Percentiles rank a stretch among this genome's conserved stretches.
Evolutionary conservation across 139 green algal species (phyloP).

Genomic region (Closterium sp.): DNA sequence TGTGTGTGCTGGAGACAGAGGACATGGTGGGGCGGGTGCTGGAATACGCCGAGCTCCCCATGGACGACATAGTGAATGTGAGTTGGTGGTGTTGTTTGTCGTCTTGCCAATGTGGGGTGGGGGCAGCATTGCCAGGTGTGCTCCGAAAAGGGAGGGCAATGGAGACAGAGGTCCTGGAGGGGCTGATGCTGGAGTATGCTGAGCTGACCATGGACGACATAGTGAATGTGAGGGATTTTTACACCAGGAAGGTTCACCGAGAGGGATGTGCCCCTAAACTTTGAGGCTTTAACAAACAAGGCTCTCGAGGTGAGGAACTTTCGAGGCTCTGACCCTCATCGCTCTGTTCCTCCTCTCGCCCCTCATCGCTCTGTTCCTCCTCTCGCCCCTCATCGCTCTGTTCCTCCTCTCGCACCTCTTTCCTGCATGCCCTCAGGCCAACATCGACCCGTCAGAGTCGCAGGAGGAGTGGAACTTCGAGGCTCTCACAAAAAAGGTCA

Average conservation of each 20-base stretch:
- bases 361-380: too few species aligned
- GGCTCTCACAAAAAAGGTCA: conserved; percentile 82
- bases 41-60: conserved; percentile 90
- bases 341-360: conserved; percentile 81
- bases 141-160: conserved; percentile 72
- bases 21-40: conserved; percentile 74
- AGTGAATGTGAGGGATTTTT: conserved; percentile 70
- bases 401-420: background rate
- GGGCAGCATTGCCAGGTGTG: too few species aligned
- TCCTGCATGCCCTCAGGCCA: conserved; percentile 65
- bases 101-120: too few species aligned
- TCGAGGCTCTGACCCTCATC: conserved; percentile 94
- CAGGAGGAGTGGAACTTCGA: conserved; percentile 81
- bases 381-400: too few species aligned
- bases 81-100: background rate
- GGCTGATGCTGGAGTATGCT: conserved; percentile 86
- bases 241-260: background rate
- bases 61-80: conserved; percentile 89
- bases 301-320: conserved; percentile 92
- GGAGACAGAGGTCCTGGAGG: conserved; percentile 62
- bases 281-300: conserved; percentile 89
- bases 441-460: conserved; percentile 69
- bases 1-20: too few species aligned
- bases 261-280: conserved; percentile 81
- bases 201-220: conserved; percentile 94